Conservation (phyloP, 2,329 filamentous ascomycete species). For the Calonectria fujianensis region DNA sequence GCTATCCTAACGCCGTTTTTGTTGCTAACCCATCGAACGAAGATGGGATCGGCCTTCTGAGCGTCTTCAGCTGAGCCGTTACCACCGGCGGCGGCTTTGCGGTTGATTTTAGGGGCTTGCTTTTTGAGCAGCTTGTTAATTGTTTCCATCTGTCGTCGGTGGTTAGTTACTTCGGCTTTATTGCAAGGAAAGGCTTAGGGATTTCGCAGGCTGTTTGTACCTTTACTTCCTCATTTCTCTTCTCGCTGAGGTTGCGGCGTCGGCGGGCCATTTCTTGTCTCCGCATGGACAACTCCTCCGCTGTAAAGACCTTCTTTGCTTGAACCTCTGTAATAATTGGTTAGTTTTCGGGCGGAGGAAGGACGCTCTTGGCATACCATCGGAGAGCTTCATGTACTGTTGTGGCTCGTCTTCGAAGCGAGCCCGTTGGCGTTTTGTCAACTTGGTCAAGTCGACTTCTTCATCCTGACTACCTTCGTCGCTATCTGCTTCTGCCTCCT, state of each 20-base stretch:
- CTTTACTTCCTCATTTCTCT: slow-evolving; percentile 79
- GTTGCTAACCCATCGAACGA: slow-evolving; percentile 83
- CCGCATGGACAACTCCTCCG: slow-evolving; percentile 77
- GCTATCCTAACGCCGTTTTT: slow-evolving; percentile 77
- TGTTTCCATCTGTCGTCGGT: slow-evolving; percentile 82
- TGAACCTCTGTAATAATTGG: slow-evolving; percentile 71
- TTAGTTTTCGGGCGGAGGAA: slow-evolving; percentile 34
- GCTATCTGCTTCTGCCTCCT: slow-evolving; percentile 64
- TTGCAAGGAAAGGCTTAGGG: slow-evolving; percentile 25
- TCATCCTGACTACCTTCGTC: slow-evolving; percentile 69
- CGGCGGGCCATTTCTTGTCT: slow-evolving; percentile 78
- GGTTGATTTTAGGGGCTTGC: slow-evolving; percentile 84
- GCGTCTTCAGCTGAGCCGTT: slow-evolving; percentile 56
- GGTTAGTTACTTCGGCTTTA: slow-evolving; percentile 23
- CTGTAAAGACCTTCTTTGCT: slow-evolving; percentile 77
- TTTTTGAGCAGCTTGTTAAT: slow-evolving; percentile 94
- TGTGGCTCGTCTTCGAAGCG: slow-evolving; percentile 74
- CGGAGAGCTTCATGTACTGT: slow-evolving; percentile 76
- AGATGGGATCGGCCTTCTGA: slow-evolving; percentile 74
- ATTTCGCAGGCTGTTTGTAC: slow-evolving; percentile 57
- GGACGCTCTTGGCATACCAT: slow-evolving; percentile 67
- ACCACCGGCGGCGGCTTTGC: slow-evolving; percentile 69
- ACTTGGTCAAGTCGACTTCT: slow-evolving; percentile 74
- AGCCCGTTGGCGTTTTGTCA: slow-evolving; percentile 77
- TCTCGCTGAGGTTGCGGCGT: slow-evolving; percentile 77